Percentiles rank a stretch among this genome's conserved stretches.
Evolutionary conservation across 2,329 filamentous ascomycete species (phyloP).

Genomic region (Periconia macrospinosa): DNA sequence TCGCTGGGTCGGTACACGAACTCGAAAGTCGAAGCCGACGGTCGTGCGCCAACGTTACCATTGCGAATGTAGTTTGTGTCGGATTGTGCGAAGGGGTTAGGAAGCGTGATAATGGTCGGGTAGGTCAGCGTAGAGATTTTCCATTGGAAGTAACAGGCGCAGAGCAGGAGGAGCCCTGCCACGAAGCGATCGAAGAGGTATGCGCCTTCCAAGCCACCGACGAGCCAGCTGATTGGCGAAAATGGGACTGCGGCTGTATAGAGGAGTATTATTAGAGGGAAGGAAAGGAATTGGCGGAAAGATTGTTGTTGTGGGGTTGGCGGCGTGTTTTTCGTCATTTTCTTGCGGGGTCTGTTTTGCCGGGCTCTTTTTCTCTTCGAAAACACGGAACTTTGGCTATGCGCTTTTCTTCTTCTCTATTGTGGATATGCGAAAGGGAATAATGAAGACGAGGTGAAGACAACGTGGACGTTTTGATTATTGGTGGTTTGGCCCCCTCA

Average conservation of each 20-base stretch:
- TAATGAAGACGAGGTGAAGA: too few species aligned
- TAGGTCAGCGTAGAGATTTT: neutral
- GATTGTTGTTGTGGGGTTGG: neutral
- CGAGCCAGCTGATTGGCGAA: slow-evolving; percentile 7
- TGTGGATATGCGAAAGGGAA: too few species aligned
- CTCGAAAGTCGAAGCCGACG: neutral
- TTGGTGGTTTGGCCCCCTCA: too few species aligned
- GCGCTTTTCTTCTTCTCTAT: too few species aligned
- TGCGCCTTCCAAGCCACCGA: slow-evolving; percentile 7
- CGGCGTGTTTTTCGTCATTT: neutral
- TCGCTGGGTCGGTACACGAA: slow-evolving; percentile 7
- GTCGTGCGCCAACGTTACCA: neutral
- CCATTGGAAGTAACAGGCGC: slow-evolving; percentile 14
- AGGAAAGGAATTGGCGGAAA: slow-evolving; percentile 4
- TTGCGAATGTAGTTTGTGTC: neutral
- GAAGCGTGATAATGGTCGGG: neutral
- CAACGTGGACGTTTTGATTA: too few species aligned
- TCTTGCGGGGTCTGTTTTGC: neutral
- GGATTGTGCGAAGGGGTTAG: neutral
- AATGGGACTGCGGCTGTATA: slow-evolving; percentile 13
- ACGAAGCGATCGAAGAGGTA: slow-evolving; percentile 13
- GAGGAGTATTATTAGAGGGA: slow-evolving; percentile 7
- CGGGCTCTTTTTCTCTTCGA: neutral
- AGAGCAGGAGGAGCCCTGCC: slow-evolving; percentile 9
- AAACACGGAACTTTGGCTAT: too few species aligned